Base-by-base conservation (phyloP, 345 rosid genomes). In the Citrus trifoliata region DNA sequence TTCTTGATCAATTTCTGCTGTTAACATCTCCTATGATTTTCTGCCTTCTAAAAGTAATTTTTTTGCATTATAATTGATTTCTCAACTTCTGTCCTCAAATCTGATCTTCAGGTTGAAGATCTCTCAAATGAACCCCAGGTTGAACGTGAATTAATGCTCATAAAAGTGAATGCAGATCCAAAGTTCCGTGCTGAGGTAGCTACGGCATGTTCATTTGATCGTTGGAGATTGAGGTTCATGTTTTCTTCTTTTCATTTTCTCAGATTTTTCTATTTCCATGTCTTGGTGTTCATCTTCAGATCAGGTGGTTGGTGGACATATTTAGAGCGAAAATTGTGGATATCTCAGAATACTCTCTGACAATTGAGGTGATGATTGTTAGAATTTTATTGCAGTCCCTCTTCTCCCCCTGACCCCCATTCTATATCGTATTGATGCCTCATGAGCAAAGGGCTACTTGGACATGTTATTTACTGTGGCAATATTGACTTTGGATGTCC, bases 81-180 rank as follows among this genome's bases (percentile, higher is more conserved):
- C 61, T 7, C 37, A 21, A 75, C 48, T 46, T 64, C 22, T 55
- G 2, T 38, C 33, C 24, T 25, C 6, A 35, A 76, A 53, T 35
- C 33, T 67, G 35, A 55, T 35, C 1, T 35, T 38, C 82, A 94
- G 98, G 99, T 94, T 79, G 97, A 94, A 56, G 99, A 96, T 87
- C 78, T 96, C 75, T 96, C 99, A 13, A 88, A 46, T 76, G 99
- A 94, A 83, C 92, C 99, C 24, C 99, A 93, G 74, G 97, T 96
- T 70, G 99, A 95, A 81, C 95, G 98, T 71, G 98, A 95, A 76
- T 81, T 95, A 70, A 95, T 95, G 97, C 98, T 95, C 80, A 84
- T 95, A 51, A 95, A 95, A 85, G 89, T 96, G 70, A 80, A 89
- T 67, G 91, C 92, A 3, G 84, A 87, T 80, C 94, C 92, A 18